Evolutionary conservation across 2,329 filamentous ascomycete genomes (phyloP).

Genomic region (Venturia carpophila): DNA sequence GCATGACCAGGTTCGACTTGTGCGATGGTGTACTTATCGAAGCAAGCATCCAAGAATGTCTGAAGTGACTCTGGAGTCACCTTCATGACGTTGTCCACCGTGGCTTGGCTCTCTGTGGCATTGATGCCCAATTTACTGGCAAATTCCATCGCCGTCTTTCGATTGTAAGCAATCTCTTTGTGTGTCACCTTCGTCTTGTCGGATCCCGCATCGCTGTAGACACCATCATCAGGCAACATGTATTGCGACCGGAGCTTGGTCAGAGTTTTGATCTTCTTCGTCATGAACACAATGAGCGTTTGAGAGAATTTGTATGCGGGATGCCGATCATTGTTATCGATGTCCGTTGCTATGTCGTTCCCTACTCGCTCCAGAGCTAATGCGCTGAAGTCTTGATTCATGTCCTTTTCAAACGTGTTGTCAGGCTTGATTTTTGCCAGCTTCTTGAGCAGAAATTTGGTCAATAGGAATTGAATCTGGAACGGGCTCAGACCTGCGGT

Average conservation of each 20-base stretch:
- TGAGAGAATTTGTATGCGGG: conserved; percentile 2
- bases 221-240: conserved; percentile 9
- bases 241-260: conserved; percentile 12
- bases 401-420: neutral
- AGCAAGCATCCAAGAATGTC: conserved; percentile 70
- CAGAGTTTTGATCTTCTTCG: neutral
- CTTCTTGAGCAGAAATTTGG: neutral
- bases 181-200: neutral
- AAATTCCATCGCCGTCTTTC: conserved; percentile 8
- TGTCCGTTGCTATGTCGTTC: neutral
- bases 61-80: conserved; percentile 67
- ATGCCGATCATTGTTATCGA: conserved; percentile 1
- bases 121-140: neutral
- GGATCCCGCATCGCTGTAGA: neutral
- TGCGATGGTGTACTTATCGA: conserved; percentile 84
- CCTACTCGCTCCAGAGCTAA: neutral
- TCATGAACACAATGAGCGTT: conserved; percentile 1
- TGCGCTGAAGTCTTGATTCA: neutral
- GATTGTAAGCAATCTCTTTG: neutral
- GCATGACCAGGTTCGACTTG: conserved; percentile 92
- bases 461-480: conserved; percentile 4
- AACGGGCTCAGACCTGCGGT: neutral
- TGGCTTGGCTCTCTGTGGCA: conserved; percentile 21
- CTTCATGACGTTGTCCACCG: conserved; percentile 69
- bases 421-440: neutral